Base-by-base conservation (phyloP, 2,329 filamentous ascomycete species). In the Rutstroemia sp. region DNA sequence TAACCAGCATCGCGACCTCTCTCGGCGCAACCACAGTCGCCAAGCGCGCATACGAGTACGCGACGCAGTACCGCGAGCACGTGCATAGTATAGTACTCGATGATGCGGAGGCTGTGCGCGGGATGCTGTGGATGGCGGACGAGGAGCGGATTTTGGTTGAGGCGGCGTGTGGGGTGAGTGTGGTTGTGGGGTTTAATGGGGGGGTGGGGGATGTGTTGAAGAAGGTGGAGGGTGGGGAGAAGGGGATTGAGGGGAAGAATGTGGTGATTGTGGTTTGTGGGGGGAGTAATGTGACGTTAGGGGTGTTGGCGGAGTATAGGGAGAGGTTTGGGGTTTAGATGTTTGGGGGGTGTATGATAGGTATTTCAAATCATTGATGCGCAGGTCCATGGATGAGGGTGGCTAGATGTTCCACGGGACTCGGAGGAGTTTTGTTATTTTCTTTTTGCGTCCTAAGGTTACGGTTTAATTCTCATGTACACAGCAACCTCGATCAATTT, bases 201-300 rank as follows among this genome's bases (percentile, higher is more conserved):
- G 71, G 79, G 42, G 68, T 95, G 65, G 25, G 16, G 7, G 27
- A 36, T 3, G 8, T 44, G 14, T 16, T 95, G 65, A 34, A 6
- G 16, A n/a, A 36, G 19, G n/a, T 27, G 21, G 16, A 96, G 2
- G 92, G 96, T 74, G 76, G 86, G 0, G 89, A 92, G 6, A 87
- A 92, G 6, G 87, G 95, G 12, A 88, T 86, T 1, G 69, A 82
- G 3, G 83, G 78, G 57, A 90, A 83, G 68, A 89, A 88, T 61
- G 80, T 96, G 5, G 90, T 96, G 1, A 75, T 96, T 53, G 78
- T 95, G 23, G 83, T 96, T 6, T 97, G 92, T 67, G 92, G 92
- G 46, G 88, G 88, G 4, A 84, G 79, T 21, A 83, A 83, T 68
- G 79, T 89, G 38, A 82, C 80, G 2, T 69, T 86, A 58, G 78